phyloP scores from a whole-genome alignment of 164 flowering plant species.

The Amborella trichopoda region DNA sequence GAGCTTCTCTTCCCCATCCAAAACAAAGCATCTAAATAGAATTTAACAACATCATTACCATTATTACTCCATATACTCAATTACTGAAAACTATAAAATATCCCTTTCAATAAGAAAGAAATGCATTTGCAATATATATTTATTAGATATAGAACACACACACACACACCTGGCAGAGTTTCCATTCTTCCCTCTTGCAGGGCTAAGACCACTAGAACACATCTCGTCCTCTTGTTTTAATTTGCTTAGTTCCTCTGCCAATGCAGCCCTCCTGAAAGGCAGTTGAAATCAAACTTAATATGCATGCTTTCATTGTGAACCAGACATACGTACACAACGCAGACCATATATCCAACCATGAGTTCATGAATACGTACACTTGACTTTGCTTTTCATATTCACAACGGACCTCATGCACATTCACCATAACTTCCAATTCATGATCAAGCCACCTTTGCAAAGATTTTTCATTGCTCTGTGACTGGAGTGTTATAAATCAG shows the following conservation, averaged over 20 bases:
- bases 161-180: slow-evolving; percentile 14
- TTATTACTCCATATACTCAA: too few relatives aligned
- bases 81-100: not conserved
- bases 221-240: slow-evolving; percentile 74
- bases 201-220: slow-evolving; percentile 67
- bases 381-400: slow-evolving; percentile 98
- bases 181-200: slow-evolving; percentile 88
- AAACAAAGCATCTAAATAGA: too few relatives aligned
- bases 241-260: slow-evolving; percentile 81
- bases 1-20: too few relatives aligned
- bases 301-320: too few relatives aligned
- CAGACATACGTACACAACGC: too few relatives aligned
- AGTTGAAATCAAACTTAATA: too few relatives aligned
- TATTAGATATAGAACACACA: too few relatives aligned
- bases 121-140: not conserved
- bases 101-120: not conserved
- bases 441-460: slow-evolving; percentile 95
- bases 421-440: slow-evolving; percentile 97
- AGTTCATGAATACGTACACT: slow-evolving; percentile 79
- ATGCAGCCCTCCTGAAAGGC: slow-evolving; percentile 69
- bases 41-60: too few relatives aligned
- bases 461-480: slow-evolving; percentile 75
- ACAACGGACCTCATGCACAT: slow-evolving; percentile 94
- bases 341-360: too few relatives aligned
- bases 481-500: not conserved